Evolutionary conservation across 805 yeast genomes (phyloP).

Genomic region (Candida dajiaensis): DNA sequence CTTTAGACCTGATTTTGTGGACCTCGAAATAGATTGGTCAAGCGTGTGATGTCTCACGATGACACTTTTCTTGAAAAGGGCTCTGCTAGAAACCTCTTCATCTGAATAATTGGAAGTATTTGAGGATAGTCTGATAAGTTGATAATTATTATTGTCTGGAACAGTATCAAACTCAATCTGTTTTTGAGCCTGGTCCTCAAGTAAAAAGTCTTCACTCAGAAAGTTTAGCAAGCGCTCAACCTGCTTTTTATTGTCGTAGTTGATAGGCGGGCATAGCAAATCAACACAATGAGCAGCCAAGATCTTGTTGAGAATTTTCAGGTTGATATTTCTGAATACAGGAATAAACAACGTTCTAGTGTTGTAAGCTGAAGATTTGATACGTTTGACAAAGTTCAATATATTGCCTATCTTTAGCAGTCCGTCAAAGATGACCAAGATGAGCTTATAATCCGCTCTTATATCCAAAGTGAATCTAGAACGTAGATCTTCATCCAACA

Average conservation of each 20-base stretch:
- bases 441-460: constrained; percentile 11
- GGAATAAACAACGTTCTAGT: constrained; percentile 19
- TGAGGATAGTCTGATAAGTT: neutral
- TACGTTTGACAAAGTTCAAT: constrained; percentile 20
- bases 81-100: neutral
- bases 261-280: constrained; percentile 22
- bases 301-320: constrained; percentile 15
- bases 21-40: neutral
- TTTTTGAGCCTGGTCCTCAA: neutral
- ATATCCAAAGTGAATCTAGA: constrained; percentile 17
- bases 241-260: constrained; percentile 14
- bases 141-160: neutral
- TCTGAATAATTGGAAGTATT: neutral
- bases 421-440: constrained; percentile 24
- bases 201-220: constrained; percentile 14
- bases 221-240: constrained; percentile 16
- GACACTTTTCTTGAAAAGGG: constrained; percentile 6
- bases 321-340: constrained; percentile 19
- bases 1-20: neutral
- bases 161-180: constrained; percentile 2
- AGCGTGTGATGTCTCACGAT: constrained; percentile 9
- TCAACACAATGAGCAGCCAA: constrained; percentile 13
- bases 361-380: neutral
- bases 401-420: constrained; percentile 24
- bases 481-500: constrained; percentile 11